These are phyloP conservation scores for Henckelia pumila DNA, from an alignment of 257 asterid species.

Conservation along the genomic window DNA sequence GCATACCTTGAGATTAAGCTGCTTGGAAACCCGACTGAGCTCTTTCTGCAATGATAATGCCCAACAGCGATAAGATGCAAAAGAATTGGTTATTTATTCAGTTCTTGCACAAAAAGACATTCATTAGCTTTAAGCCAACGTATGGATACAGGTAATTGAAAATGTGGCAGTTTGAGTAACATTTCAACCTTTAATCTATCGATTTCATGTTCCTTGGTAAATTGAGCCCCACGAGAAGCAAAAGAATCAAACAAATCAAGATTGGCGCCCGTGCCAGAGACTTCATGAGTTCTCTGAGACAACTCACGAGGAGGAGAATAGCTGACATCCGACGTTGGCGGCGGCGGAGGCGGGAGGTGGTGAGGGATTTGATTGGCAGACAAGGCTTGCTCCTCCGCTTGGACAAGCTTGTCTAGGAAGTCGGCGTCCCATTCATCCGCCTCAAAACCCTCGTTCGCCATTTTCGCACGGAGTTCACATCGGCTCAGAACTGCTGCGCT, in stretches of 20 bases:
- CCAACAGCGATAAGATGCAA: background rate
- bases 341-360: conserved; percentile 31
- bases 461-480: conserved; percentile 28
- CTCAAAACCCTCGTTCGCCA: conserved; percentile 65
- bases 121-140: background rate
- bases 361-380: conserved; percentile 29
- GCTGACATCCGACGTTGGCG: conserved; percentile 24
- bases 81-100: conserved; percentile 2
- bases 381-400: conserved; percentile 45
- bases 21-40: conserved; percentile 62
- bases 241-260: conserved; percentile 22
- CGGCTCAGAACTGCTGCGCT: conserved; percentile 15
- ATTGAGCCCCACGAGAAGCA: conserved; percentile 28
- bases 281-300: conserved; percentile 55
- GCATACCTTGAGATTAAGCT: conserved; percentile 55
- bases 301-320: conserved; percentile 81
- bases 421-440: conserved; percentile 62
- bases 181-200: conserved; percentile 51
- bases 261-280: background rate
- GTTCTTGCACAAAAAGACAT: too few relatives aligned
- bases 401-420: conserved; percentile 42
- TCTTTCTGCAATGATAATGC: conserved; percentile 51
- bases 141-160: too few relatives aligned
- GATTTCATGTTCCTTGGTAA: conserved; percentile 45
- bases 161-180: conserved; percentile 1